A percentile compares a stretch with the other conserved stretches of the same genome.
These are phyloP conservation scores for Naganishia onofrii DNA, from an alignment of 768 basidiomycete genomes.

Conservation along the genomic window DNA sequence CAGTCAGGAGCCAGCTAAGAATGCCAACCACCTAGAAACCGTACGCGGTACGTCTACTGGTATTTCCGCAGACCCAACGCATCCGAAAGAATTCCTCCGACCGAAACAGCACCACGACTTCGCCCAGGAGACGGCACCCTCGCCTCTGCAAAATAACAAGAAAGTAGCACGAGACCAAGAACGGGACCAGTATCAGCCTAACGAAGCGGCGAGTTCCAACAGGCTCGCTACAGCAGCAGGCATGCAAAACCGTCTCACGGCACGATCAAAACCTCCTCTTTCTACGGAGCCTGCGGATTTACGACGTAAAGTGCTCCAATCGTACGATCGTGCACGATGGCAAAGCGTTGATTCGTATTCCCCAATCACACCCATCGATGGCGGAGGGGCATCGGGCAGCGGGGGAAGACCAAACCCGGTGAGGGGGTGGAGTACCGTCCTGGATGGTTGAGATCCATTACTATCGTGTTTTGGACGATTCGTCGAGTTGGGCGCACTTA, in stretches of 20 bases:
- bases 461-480: not conserved
- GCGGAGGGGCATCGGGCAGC: not conserved
- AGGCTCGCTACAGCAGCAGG: not conserved
- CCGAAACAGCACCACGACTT: constrained; percentile 13
- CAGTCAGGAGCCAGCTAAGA: not conserved
- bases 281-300: not conserved
- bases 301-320: constrained; percentile 4
- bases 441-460: not conserved
- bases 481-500: no score
- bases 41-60: not conserved
- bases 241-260: not conserved
- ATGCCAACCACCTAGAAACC: not conserved
- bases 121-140: not conserved
- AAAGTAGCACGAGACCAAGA: not conserved
- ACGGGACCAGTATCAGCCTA: not conserved
- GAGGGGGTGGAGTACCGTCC: constrained; percentile 10
- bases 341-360: not conserved
- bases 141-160: not conserved
- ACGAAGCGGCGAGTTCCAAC: not conserved
- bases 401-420: not conserved
- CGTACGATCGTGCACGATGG: constrained; percentile 1
- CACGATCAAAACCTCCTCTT: not conserved
- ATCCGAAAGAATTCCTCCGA: constrained; percentile 10
- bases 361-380: constrained; percentile 8
- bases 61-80: constrained; percentile 1